phyloP scores from a whole-genome alignment of 192 early-diverging fungal genomes.

The Backusella mclennaniae region DNA sequence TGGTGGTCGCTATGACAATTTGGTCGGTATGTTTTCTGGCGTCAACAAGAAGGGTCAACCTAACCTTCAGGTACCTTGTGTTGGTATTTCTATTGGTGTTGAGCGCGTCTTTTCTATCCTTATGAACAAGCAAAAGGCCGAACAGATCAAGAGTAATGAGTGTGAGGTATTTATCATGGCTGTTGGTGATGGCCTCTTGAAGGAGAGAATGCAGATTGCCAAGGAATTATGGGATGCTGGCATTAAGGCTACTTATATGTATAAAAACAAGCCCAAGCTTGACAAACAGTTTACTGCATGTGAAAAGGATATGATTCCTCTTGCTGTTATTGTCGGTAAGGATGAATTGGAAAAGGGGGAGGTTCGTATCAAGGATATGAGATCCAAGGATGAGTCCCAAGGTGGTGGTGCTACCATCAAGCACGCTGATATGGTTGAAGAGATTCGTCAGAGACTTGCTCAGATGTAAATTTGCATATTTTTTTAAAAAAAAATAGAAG shows the following conservation, averaged over 20 bases:
- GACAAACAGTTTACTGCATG: conserved; percentile 78
- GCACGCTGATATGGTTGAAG: conserved; percentile 60
- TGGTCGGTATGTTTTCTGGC: conserved; percentile 94
- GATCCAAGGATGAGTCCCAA: conserved; percentile 53
- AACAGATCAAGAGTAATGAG: conserved; percentile 72
- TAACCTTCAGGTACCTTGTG: conserved; percentile 85
- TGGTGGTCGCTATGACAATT: conserved; percentile 95
- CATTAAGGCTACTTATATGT: conserved; percentile 87
- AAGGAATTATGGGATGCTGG: conserved; percentile 91
- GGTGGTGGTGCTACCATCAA: conserved; percentile 54
- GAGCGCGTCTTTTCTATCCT: conserved; percentile 94
- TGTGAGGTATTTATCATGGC: conserved; percentile 86
- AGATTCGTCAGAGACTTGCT: conserved; percentile 43
- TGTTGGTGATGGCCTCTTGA: conserved; percentile 75
- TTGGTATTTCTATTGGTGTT: conserved; percentile 93
- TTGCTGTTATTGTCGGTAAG: conserved; percentile 85
- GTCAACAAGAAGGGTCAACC: conserved; percentile 55
- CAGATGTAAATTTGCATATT: conserved; percentile 10
- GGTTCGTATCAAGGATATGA: conserved; percentile 90
- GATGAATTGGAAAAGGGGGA: conserved; percentile 76
- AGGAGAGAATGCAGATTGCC: conserved; percentile 86
- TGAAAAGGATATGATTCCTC: conserved; percentile 85
- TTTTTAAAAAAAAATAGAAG: neutral
- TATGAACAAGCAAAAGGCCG: conserved; percentile 55
- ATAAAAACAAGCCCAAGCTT: conserved; percentile 87